Conservation (phyloP, 805 yeast species). For the Suhomyces kilbournensis region DNA sequence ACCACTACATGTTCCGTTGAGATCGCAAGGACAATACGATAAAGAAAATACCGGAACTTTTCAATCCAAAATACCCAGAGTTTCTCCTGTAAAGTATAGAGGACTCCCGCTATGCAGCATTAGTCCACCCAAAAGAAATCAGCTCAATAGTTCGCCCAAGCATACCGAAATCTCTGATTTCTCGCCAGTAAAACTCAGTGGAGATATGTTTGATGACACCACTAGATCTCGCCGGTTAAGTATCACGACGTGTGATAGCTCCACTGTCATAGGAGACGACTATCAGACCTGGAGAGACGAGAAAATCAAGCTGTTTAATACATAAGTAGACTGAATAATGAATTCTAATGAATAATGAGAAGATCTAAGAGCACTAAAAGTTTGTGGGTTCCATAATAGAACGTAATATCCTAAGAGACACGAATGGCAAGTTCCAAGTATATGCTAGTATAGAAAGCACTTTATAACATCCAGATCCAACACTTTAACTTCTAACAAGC, state of each 20-base stretch:
- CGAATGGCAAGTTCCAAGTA: too few species aligned
- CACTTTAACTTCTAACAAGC: too few species aligned
- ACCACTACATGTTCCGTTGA: constrained; percentile 4
- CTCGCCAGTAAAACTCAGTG: not conserved
- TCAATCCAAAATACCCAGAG: not conserved
- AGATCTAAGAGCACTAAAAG: too few species aligned
- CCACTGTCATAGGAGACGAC: constrained; percentile 40
- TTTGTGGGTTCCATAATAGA: too few species aligned
- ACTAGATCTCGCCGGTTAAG: constrained; percentile 12
- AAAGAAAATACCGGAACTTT: not conserved
- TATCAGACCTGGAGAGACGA: constrained; percentile 41
- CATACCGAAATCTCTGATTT: not conserved
- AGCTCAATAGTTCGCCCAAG: not conserved
- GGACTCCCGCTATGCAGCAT: not conserved
- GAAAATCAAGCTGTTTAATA: constrained; percentile 21
- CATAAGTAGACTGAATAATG: constrained; percentile 1
- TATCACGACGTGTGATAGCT: constrained; percentile 29
- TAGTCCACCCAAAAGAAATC: not conserved
- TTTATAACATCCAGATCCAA: too few species aligned
- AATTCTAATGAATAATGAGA: not conserved
- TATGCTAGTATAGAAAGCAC: too few species aligned
- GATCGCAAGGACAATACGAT: not conserved
- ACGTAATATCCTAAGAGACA: too few species aligned
- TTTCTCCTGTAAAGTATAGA: not conserved
- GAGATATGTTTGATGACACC: not conserved